Conservation (phyloP, 176 grass and related monocot species). For the Aegilops longissima region DNA sequence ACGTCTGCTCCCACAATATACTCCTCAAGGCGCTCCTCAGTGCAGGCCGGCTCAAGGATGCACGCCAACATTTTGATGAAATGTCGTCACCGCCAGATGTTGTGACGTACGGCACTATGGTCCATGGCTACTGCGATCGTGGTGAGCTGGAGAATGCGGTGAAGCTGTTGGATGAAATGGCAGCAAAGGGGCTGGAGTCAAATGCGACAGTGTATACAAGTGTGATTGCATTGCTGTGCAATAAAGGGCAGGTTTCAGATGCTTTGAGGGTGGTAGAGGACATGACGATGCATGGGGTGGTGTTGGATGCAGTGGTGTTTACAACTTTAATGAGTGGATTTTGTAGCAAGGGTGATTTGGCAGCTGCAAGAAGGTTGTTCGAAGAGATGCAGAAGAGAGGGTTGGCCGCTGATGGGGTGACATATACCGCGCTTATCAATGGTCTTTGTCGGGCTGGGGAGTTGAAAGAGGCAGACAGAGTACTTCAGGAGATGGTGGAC, state of each 20-base stretch:
- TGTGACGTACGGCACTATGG: slow-evolving; percentile 75
- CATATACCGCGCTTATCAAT: slow-evolving; percentile 69
- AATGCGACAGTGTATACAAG: slow-evolving; percentile 68
- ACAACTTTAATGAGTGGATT: slow-evolving; percentile 78
- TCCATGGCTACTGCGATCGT: slow-evolving; percentile 63
- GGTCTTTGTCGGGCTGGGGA: slow-evolving; percentile 68
- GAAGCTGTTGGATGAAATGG: slow-evolving; percentile 73
- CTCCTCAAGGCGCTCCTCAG: slow-evolving; percentile 54
- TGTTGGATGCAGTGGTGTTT: slow-evolving; percentile 57
- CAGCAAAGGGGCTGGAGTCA: slow-evolving; percentile 49
- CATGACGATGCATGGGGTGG: slow-evolving; percentile 58
- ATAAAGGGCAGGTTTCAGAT: slow-evolving; percentile 56
- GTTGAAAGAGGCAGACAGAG: slow-evolving; percentile 62
- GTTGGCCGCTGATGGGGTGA: slow-evolving; percentile 60
- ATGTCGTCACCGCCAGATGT: slow-evolving; percentile 53
- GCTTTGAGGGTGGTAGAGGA: slow-evolving; percentile 61
- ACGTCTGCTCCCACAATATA: slow-evolving; percentile 74
- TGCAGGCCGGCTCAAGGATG: slow-evolving; percentile 47
- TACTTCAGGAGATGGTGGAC: slow-evolving; percentile 63
- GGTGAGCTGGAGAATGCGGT: slow-evolving; percentile 51
- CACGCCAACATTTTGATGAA: slow-evolving; percentile 49
- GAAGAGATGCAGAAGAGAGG: slow-evolving; percentile 72
- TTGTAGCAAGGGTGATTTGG: slow-evolving; percentile 68
- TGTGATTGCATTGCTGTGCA: slow-evolving; percentile 62
- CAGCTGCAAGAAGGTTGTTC: slow-evolving; percentile 56